Conservation (phyloP, 352 stramenopile genomes). For the Globisporangium spinosum region DNA sequence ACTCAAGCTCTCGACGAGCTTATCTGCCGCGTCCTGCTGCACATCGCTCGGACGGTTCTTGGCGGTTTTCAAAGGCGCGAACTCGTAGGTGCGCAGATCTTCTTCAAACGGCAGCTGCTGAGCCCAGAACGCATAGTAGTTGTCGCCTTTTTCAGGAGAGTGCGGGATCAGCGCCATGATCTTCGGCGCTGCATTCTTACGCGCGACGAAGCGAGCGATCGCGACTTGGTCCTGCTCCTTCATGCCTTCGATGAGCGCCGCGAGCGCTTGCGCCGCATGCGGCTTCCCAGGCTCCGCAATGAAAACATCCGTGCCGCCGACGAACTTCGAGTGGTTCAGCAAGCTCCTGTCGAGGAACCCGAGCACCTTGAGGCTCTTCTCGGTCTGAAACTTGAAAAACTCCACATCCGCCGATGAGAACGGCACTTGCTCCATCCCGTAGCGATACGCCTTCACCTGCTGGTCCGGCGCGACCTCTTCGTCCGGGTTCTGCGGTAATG, state of each 20-base stretch:
- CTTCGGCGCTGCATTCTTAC: constrained; percentile 77
- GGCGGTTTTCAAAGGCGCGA: constrained; percentile 53
- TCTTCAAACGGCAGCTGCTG: constrained; percentile 80
- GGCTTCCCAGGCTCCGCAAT: constrained; percentile 71
- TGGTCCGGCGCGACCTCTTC: constrained; percentile 67
- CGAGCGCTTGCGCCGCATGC: constrained; percentile 52
- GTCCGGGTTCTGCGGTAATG: constrained; percentile 57
- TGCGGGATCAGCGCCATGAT: constrained; percentile 73
- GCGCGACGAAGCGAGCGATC: constrained; percentile 70
- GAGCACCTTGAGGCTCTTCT: constrained; percentile 72
- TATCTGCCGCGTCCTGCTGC: constrained; percentile 63
- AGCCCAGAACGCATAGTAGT: constrained; percentile 70
- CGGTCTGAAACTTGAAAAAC: constrained; percentile 78
- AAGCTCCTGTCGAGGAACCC: constrained; percentile 61
- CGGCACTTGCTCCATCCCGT: constrained; percentile 73
- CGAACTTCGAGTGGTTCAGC: constrained; percentile 53
- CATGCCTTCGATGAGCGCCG: constrained; percentile 66
- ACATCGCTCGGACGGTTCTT: constrained; percentile 45
- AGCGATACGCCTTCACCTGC: constrained; percentile 78
- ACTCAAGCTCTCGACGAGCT: constrained; percentile 71
- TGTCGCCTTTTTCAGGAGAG: constrained; percentile 29
- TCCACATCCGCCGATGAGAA: constrained; percentile 79
- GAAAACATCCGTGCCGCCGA: constrained; percentile 64
- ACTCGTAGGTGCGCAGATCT: constrained; percentile 77
- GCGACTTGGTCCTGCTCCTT: constrained; percentile 52